These are phyloP conservation scores for Trapa incisa DNA, from an alignment of 345 rosid genomes.

Conservation along the genomic window DNA sequence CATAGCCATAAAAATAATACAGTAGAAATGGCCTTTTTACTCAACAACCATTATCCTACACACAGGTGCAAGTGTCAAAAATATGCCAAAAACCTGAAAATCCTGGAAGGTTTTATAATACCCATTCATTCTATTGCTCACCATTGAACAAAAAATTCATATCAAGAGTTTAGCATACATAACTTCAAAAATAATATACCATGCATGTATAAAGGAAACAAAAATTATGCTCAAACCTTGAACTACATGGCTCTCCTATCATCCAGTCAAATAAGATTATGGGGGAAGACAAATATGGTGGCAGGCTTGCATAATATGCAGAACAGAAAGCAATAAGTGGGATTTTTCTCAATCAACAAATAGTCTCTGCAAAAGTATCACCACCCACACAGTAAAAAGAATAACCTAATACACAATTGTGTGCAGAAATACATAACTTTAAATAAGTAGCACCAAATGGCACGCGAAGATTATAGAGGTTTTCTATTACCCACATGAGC, in stretches of 20 bases:
- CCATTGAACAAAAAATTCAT: not conserved
- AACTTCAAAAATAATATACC: not conserved
- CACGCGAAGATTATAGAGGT: not conserved
- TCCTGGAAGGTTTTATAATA: not conserved
- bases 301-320: not conserved
- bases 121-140: not conserved
- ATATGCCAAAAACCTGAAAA: not conserved
- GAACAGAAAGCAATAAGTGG: not conserved
- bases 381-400: not conserved
- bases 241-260: not conserved
- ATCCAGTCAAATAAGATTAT: not conserved
- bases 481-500: not conserved
- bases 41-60: not conserved
- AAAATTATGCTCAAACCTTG: not conserved
- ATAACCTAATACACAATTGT: not conserved
- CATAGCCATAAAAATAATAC: not conserved
- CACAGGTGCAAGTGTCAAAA: not conserved
- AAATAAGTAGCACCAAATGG: not conserved
- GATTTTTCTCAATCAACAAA: not conserved
- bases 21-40: not conserved
- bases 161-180: not conserved
- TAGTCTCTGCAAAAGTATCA: not conserved
- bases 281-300: not conserved
- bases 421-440: not conserved
- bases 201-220: not conserved